Conservation (phyloP, 208 protist species). For the Endotrypanum monterogeii region DNA sequence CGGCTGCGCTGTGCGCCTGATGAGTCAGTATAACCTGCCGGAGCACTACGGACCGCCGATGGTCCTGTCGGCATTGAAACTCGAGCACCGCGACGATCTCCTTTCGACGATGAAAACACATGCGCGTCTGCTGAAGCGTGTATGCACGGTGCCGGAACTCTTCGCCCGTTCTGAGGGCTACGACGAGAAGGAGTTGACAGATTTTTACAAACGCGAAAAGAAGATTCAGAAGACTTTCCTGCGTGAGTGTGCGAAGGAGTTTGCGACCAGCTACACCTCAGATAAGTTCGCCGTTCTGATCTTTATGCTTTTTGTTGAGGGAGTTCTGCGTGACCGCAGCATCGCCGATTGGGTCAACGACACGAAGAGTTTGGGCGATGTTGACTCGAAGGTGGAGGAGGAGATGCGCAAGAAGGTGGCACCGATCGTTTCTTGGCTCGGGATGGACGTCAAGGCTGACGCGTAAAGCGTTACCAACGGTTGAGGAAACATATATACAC, state of each 20-base stretch:
- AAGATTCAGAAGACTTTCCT: constrained; percentile 65
- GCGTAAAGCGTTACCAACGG: constrained; percentile 11
- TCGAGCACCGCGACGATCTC: constrained; percentile 43
- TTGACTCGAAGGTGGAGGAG: constrained; percentile 28
- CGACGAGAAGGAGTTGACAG: constrained; percentile 66
- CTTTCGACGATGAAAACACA: constrained; percentile 57
- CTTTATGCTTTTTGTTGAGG: constrained; percentile 83
- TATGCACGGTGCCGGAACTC: constrained; percentile 62
- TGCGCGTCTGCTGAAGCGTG: constrained; percentile 58
- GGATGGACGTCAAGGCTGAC: constrained; percentile 34
- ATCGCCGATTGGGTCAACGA: constrained; percentile 60
- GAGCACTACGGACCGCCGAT: constrained; percentile 58
- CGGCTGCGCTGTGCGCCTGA: constrained; percentile 55
- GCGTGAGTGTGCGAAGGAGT: constrained; percentile 55
- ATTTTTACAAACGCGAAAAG: constrained; percentile 63
- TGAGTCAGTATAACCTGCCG: constrained; percentile 72
- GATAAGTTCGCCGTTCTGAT: constrained; percentile 65
- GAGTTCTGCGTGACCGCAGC: constrained; percentile 47
- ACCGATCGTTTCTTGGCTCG: constrained; percentile 68
- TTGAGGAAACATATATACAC: background rate
- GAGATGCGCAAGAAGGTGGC: constrained; percentile 51
- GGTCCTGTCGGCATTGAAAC: constrained; percentile 50
- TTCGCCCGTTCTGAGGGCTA: constrained; percentile 35
- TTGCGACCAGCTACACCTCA: constrained; percentile 36
- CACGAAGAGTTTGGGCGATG: constrained; percentile 20